Base-by-base conservation (phyloP, 257 asterid species). In the Gentiana macrophylla region DNA sequence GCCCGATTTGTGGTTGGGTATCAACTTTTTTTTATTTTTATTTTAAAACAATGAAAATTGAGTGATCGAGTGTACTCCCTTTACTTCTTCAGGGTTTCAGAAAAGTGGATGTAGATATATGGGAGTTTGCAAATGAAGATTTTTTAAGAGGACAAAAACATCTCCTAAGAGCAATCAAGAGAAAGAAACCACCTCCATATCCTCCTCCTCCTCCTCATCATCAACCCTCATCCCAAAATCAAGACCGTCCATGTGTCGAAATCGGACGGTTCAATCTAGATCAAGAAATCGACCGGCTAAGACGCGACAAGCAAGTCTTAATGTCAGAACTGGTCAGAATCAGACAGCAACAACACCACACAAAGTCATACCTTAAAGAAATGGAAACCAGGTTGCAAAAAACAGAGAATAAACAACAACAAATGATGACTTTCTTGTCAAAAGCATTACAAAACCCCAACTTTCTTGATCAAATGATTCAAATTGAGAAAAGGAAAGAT, bases 121-220 rank as follows among this genome's bases (percentile, higher is more conserved):
- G 84, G 77, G 84, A 78, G 66, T 78, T 78, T 78, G 77, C 84
- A 3, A 66, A 69, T 74, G 84, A 78, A 68, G 78, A 76, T 53
- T 78, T 78, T 53, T 48, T 71, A 53, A 78, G 77, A 50, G 78
- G 81, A 0, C 68, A 78, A 74, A 74, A 65, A 49, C 70, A 72
- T 59, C 70, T 72, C 9, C 47, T 78, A 55, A 78, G 62, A 49
- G 61, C 37, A 48, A 57, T 78, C 10, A 66, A 68, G 62, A 74
- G 84, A 56, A 78, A 79, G 36, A 74, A 61, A 65, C 55, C 74
- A 67, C 53, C 62, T 32, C 57, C 61, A 1, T 56, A 52, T 37
- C 53, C 54, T 8, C 80, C 24, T 24, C 24, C 24, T 15, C 52
- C 62, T 24, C 56, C 57, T 0, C 59, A 51, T 36, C 52, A 52